phyloP scores from a whole-genome alignment of 108 stramenopile genomes.

The Skeletonema grethae region DNA sequence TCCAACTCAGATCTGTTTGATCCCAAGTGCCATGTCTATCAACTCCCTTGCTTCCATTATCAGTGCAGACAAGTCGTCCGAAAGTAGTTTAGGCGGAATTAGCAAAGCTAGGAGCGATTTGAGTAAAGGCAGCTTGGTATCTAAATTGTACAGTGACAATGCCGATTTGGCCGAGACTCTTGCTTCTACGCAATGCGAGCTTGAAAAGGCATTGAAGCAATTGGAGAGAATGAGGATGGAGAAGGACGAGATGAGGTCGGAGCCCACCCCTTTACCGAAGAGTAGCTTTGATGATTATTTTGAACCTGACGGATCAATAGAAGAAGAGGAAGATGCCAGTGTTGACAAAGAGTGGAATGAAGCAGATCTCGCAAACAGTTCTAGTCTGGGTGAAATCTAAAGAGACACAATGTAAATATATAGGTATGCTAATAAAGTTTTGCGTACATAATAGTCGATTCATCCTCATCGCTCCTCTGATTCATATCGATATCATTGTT shows the following conservation, averaged over 20 bases:
- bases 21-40: constrained; percentile 3
- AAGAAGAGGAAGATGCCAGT: background rate
- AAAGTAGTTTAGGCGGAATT: background rate
- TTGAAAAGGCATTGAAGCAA: constrained; percentile 13
- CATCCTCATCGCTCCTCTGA: background rate
- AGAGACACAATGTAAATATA: background rate
- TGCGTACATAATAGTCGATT: background rate
- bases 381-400: background rate
- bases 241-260: constrained; percentile 1
- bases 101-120: background rate
- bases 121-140: background rate
- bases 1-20: background rate
- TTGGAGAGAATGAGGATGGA: constrained; percentile 12
- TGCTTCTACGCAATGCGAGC: constrained; percentile 14
- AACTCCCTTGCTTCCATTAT: background rate
- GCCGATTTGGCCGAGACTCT: constrained; percentile 18
- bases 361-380: background rate
- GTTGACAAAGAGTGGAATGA: background rate
- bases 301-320: background rate
- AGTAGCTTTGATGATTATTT: constrained; percentile 2
- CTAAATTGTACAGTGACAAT: constrained; percentile 28
- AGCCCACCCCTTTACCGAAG: background rate
- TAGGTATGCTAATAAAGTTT: background rate
- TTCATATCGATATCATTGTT: background rate
- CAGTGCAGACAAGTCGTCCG: constrained; percentile 1